Base-by-base conservation (phyloP, 1,284 basidiomycete species). In the Athelia psychrophila region DNA sequence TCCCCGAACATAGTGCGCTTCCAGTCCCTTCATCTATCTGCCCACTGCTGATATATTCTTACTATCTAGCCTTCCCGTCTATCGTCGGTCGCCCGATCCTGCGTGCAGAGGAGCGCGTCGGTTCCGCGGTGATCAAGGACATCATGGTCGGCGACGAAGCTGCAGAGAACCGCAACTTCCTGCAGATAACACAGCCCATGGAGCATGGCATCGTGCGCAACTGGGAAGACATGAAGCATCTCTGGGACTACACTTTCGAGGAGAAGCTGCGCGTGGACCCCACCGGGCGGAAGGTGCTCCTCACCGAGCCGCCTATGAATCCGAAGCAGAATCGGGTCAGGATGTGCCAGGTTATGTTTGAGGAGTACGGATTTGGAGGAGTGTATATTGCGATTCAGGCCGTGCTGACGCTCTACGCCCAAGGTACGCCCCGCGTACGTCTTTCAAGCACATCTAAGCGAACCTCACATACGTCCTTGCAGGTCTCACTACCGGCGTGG, bases 241-340 rank as follows among this genome's bases (percentile, higher is more conserved):
- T 99, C 13, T 99, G 96, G 97, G 88, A 99, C 73, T 98, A 99
- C 70, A 99, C 96, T 2, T 99, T 99, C 69, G 80, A 93, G 66
- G 92, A 98, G 73, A 99, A 99, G 75, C 83, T 99, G 54, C 81
- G 84, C 60, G 80, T 98, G 59, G 89, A 98, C 66, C 88, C 95
- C 22, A 77, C 78, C 45, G 97, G 94, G 1, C 80, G 85, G 60
- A 99, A 98, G 75, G 83, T 99, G 45, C 73, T 99, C 53, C 80
- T 99, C 60, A 99, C 97, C 1, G 97, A 99, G 70, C 97, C 97
- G n/a, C 97, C 96, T 40, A 98, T 99, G 96, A 99, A 99, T 73
- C 97, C 97, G 3, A 93, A 89, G 67, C 86, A 74, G 58, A 99
- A 99, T 72, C 76, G 97, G 62, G 88, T 95, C 71, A 80, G 84